These are phyloP conservation scores for Drosera capensis DNA, from an alignment of 148 eudicot genomes.

Conservation along the genomic window DNA sequence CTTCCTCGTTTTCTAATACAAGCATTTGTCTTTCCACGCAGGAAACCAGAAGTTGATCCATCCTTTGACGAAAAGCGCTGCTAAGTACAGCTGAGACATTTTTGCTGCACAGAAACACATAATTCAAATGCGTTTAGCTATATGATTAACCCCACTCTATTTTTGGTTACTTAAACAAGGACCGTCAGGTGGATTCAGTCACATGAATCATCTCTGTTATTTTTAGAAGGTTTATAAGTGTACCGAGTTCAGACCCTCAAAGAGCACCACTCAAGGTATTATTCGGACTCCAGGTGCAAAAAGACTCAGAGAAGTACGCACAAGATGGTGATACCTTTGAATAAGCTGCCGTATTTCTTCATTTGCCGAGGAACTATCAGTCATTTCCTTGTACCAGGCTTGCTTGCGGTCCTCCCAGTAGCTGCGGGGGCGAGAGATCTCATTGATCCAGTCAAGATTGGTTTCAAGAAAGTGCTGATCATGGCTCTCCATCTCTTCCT, in stretches of 20 bases:
- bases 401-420: conserved; percentile 76
- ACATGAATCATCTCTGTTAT: no score
- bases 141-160: not conserved
- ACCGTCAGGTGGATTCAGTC: not conserved
- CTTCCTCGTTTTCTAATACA: conserved; percentile 6
- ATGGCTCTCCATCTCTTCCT: conserved; percentile 12
- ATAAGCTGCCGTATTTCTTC: conserved; percentile 60
- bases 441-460: conserved; percentile 49
- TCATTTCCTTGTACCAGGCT: conserved; percentile 66
- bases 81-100: conserved; percentile 59
- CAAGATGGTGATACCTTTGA: conserved; percentile 32
- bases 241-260: no score
- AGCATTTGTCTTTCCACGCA: conserved; percentile 22
- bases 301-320: not conserved
- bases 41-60: conserved; percentile 52
- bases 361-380: conserved; percentile 32
- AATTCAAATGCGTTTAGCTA: not conserved
- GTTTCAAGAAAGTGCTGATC: conserved; percentile 10
- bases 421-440: conserved; percentile 64
- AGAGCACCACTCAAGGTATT: not conserved
- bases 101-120: conserved; percentile 27
- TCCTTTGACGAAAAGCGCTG: conserved; percentile 42
- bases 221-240: no score
- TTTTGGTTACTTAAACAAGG: not conserved
- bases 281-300: not conserved